These are phyloP conservation scores for Prunus davidiana DNA, from an alignment of 306 rosid genomes.

Conservation along the genomic window DNA sequence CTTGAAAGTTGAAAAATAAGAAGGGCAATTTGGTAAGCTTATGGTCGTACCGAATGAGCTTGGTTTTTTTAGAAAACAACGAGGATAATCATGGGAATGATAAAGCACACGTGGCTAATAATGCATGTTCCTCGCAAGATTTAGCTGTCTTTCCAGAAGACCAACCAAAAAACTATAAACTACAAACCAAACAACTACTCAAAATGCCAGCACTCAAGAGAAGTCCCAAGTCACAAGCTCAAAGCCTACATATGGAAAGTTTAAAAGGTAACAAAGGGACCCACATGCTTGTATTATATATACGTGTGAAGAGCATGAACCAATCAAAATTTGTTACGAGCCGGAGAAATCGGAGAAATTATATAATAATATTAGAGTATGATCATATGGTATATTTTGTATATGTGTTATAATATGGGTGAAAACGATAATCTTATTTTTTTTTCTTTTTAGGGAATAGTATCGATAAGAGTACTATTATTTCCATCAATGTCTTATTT, in stretches of 20 bases:
- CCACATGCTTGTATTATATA: neutral
- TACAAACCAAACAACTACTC: neutral
- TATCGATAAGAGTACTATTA: too few species aligned
- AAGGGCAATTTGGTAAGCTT: neutral
- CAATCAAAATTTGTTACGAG: neutral
- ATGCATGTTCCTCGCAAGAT: neutral
- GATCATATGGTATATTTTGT: too few species aligned
- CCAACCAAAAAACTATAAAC: neutral
- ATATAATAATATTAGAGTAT: too few species aligned
- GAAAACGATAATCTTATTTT: too few species aligned
- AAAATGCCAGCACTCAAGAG: neutral
- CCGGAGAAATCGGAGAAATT: neutral
- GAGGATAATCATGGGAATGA: constrained; percentile 10
- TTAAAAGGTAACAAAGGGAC: neutral
- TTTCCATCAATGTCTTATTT: fast-evolving
- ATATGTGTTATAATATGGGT: too few species aligned
- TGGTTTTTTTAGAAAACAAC: constrained; percentile 7
- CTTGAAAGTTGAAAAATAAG: neutral
- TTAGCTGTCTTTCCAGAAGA: constrained; percentile 18
- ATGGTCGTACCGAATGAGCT: neutral
- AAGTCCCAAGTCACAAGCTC: neutral
- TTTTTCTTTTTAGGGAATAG: too few species aligned
- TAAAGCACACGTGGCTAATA: constrained; percentile 27
- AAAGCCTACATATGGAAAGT: neutral
- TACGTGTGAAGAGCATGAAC: neutral